phyloP scores from a whole-genome alignment of 208 protist genomes.

The Crithidia sp. region DNA sequence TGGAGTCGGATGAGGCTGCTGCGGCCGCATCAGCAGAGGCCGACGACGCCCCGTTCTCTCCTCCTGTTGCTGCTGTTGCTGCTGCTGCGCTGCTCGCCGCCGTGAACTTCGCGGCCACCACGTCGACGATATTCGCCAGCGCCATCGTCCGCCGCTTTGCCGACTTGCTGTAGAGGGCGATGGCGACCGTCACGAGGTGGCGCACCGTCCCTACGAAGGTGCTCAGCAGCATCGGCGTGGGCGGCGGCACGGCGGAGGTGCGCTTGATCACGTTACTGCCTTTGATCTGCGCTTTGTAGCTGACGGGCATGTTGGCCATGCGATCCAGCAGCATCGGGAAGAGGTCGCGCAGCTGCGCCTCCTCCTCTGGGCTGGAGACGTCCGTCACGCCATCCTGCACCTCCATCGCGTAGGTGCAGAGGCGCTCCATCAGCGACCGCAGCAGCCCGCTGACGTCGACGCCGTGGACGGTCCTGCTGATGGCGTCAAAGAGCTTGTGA shows the following conservation, averaged over 20 bases:
- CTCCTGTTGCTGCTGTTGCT: not conserved
- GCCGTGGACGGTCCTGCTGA: constrained; percentile 63
- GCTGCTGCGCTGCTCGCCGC: constrained; percentile 7
- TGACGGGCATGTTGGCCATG: constrained; percentile 43
- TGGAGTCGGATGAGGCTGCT: not conserved
- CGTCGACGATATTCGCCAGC: constrained; percentile 41
- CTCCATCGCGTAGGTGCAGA: constrained; percentile 75
- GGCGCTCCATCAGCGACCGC: constrained; percentile 86
- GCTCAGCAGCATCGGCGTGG: constrained; percentile 41
- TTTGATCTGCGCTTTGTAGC: constrained; percentile 24
- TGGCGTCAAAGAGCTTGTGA: constrained; percentile 74
- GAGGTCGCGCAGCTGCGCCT: constrained; percentile 38
- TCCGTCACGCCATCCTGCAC: constrained; percentile 41
- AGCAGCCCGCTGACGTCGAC: constrained; percentile 94
- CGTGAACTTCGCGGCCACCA: constrained; percentile 39
- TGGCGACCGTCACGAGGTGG: constrained; percentile 14
- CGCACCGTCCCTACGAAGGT: constrained; percentile 58
- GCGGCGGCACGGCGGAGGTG: constrained; percentile 30
- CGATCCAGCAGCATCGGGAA: constrained; percentile 61
- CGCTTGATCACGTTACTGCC: constrained; percentile 39
- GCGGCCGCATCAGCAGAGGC: not conserved
- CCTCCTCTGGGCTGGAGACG: constrained; percentile 40
- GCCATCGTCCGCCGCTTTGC: constrained; percentile 28
- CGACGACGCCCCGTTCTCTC: not conserved
- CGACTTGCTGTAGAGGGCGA: constrained; percentile 32